Base-by-base conservation (phyloP, 176 grass and related monocot genomes). In the Aegilops umbellulata region DNA sequence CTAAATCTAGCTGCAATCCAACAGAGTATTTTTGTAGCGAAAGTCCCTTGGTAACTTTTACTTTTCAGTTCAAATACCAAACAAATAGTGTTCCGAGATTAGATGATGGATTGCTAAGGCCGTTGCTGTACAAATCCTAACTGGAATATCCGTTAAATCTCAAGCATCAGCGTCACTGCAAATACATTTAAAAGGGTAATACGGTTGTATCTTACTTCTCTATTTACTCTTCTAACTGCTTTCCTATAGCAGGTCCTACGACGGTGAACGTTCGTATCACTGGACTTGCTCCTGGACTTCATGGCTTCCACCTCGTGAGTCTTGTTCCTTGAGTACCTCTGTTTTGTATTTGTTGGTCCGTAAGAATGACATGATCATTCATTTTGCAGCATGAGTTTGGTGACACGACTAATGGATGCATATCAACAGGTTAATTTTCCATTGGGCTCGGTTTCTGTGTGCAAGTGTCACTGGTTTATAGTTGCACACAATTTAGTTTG, bases 341-440 rank as follows among this genome's bases (percentile, higher is more conserved):
- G 15, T 57, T 29, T 74, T 62, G 2, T 15, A 24, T 29, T 76
- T 63, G 25, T 90, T 81, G 20, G 24, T 55, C 36, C 14, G 7
- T n/a, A 16, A 38, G 19, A 81, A 46, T 77, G 31, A 85, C 31
- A 49, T 2, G 4, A 4, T 77, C 71, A 35, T 82, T 69, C 16
- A 0, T 88, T 44, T 84, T 90, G 75, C 91, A 97, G 95, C 95
- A 95, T 67, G 83, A 97, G 76, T 95, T 88, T 41, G 95, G 95
- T 7, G 95, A 95, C 47, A 97, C 93, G 29, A 97, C 91, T 14
- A 97, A 97, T 85, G 95, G 95, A 16, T 97, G 95, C 91, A 97
- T 98, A 87, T 98, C 95, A 27, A 95, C 91, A 82, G 93, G 95
- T 95, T 25, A n/a, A 70, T 51, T 85, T 31, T 17, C 10, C 46